Evolutionary conservation across 106 monocot genomes (phyloP).

Genomic region (Posidonia australis): DNA sequence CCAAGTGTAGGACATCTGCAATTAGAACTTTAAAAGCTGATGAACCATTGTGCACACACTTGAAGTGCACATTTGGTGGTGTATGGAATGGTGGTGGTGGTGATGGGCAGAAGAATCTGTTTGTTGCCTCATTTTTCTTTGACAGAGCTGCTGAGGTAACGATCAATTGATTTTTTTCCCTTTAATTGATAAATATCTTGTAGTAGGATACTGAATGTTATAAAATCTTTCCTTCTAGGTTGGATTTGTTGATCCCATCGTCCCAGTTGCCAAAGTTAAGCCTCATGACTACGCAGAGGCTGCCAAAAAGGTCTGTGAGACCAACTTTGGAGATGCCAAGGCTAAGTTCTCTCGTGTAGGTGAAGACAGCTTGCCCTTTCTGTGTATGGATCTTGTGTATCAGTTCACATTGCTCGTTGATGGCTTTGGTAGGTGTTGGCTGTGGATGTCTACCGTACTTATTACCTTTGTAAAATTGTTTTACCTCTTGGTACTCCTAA

Average conservation of each 20-base stretch:
- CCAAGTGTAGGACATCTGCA: slow-evolving; percentile 49
- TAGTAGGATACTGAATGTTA: no score
- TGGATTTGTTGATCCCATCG: slow-evolving; percentile 20
- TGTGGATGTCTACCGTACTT: slow-evolving; percentile 18
- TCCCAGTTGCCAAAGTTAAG: slow-evolving; percentile 15
- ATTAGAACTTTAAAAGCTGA: slow-evolving; percentile 58
- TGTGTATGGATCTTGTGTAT: slow-evolving; percentile 32
- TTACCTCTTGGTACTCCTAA: neutral
- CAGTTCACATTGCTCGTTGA: slow-evolving; percentile 19
- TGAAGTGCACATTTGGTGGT: slow-evolving; percentile 90
- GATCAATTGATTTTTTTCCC: no score
- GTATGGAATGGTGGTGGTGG: slow-evolving; percentile 93
- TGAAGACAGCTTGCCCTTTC: slow-evolving; percentile 13
- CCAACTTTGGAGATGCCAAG: slow-evolving; percentile 9
- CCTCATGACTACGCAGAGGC: slow-evolving; percentile 18
- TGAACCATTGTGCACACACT: slow-evolving; percentile 62
- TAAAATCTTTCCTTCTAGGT: slow-evolving; percentile 11
- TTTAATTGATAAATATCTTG: no score
- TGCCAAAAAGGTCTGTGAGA: slow-evolving; percentile 17
- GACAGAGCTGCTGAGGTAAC: slow-evolving; percentile 81
- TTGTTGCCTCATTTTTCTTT: slow-evolving; percentile 90
- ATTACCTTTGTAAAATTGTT: neutral
- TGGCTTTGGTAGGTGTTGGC: slow-evolving; percentile 27
- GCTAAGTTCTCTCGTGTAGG: slow-evolving; percentile 6
- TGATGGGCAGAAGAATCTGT: slow-evolving; percentile 68